These are phyloP conservation scores for Rutstroemia sp. DNA, from an alignment of 2,329 filamentous ascomycete genomes.

Conservation along the genomic window DNA sequence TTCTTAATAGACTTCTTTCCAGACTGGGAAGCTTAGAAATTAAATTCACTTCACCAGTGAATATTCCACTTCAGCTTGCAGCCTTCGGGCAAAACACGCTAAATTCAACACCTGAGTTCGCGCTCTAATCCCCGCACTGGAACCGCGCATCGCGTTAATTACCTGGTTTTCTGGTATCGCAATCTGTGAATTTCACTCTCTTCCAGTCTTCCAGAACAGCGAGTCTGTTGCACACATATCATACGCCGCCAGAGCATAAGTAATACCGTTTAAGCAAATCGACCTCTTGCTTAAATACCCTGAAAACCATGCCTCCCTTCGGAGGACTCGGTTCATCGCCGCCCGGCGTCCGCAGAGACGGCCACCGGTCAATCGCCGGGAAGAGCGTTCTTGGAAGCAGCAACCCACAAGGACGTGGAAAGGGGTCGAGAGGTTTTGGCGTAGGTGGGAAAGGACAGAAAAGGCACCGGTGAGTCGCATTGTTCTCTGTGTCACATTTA, in stretches of 20 bases:
- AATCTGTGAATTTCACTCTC: too few relatives aligned
- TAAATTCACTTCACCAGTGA: too few relatives aligned
- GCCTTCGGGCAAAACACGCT: too few relatives aligned
- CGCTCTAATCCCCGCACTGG: too few relatives aligned
- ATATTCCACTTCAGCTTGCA: too few relatives aligned
- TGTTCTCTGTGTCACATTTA: neutral
- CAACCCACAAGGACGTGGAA: constrained; percentile 11
- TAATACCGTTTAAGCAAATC: neutral
- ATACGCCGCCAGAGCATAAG: neutral
- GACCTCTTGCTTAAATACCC: too few relatives aligned
- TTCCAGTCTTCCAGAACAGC: too few relatives aligned
- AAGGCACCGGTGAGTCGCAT: constrained; percentile 7
- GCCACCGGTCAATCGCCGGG: neutral
- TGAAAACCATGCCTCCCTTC: neutral
- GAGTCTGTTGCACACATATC: neutral
- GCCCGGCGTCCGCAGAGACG: neutral
- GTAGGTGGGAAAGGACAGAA: constrained; percentile 4
- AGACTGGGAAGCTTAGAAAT: too few relatives aligned
- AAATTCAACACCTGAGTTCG: too few relatives aligned
- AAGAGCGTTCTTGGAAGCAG: neutral
- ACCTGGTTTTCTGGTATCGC: too few relatives aligned
- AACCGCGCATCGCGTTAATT: too few relatives aligned
- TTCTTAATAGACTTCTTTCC: too few relatives aligned
- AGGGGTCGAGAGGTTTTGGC: constrained; percentile 10
- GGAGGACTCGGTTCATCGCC: neutral